phyloP scores from a whole-genome alignment of 2,329 filamentous ascomycete genomes.

The Alternaria angustiovoidea region DNA sequence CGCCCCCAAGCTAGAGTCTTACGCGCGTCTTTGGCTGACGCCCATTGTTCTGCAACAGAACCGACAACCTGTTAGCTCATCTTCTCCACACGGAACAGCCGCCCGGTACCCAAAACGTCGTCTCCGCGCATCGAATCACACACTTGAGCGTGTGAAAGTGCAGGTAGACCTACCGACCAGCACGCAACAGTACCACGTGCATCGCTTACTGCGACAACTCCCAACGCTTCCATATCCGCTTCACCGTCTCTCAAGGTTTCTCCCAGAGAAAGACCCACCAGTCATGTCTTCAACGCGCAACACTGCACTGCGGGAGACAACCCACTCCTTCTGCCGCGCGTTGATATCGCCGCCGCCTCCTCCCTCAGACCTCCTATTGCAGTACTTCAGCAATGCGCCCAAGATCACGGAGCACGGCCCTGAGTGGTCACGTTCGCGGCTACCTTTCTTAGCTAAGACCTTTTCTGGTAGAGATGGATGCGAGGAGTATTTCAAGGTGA shows the following conservation, averaged over 20 bases:
- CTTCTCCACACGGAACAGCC: conserved; percentile 11
- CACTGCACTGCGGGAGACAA: conserved; percentile 31
- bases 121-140: conserved; percentile 7
- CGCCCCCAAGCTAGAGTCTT: conserved; percentile 15
- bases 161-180: not conserved
- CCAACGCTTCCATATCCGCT: conserved; percentile 2
- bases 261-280: conserved; percentile 1
- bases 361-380: conserved; percentile 35
- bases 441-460: conserved; percentile 52
- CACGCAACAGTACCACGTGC: conserved; percentile 3
- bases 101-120: conserved; percentile 11
- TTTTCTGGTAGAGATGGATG: conserved; percentile 48
- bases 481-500: conserved; percentile 50
- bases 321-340: conserved; percentile 41
- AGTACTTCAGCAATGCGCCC: conserved; percentile 38
- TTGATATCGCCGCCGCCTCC: conserved; percentile 36
- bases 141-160: not conserved
- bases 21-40: conserved; percentile 18
- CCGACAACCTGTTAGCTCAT: conserved; percentile 18
- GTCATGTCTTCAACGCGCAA: conserved; percentile 25
- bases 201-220: conserved; percentile 6
- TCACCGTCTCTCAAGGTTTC: conserved; percentile 1
- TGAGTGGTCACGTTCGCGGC: conserved; percentile 43
- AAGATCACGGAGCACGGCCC: conserved; percentile 56
- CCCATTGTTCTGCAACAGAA: conserved; percentile 16